Conservation (phyloP, 129 eudicot species). For the Centrapalus pauciflorus region DNA sequence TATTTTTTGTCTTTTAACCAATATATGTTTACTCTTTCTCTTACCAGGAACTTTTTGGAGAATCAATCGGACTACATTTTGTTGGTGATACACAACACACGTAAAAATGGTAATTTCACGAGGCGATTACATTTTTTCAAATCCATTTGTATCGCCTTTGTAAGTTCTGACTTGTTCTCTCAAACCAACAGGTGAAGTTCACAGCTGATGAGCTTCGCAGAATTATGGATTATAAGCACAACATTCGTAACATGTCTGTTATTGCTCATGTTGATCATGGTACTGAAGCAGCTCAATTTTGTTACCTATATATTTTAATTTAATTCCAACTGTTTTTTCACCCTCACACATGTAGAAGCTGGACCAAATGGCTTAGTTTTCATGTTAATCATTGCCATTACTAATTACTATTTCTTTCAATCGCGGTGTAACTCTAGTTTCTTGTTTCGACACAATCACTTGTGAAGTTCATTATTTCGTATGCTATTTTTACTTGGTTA, state of each 20-base stretch:
- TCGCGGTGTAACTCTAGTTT: too few relatives aligned
- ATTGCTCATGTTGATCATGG: conserved; percentile 51
- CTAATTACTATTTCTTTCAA: too few relatives aligned
- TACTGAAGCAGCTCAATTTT: too few relatives aligned
- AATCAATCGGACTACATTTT: not conserved
- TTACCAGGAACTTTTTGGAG: not conserved
- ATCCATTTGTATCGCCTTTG: not conserved
- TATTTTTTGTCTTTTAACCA: not conserved
- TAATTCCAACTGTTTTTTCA: too few relatives aligned
- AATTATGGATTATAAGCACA: conserved; percentile 50
- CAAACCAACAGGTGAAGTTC: conserved; percentile 30
- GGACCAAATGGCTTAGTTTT: too few relatives aligned
- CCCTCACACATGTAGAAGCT: too few relatives aligned
- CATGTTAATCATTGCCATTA: too few relatives aligned
- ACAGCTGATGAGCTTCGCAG: conserved; percentile 41
- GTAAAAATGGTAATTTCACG: conserved; percentile 8
- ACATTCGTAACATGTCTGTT: conserved; percentile 55
- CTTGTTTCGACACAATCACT: too few relatives aligned
- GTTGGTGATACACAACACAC: not conserved
- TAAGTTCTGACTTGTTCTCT: not conserved
- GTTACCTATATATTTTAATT: too few relatives aligned
- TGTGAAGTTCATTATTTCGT: too few relatives aligned
- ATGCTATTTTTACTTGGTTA: too few relatives aligned
- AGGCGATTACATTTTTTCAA: too few relatives aligned
- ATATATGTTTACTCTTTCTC: not conserved